Evolutionary conservation across 768 basidiomycete species (phyloP).

Genomic region (Boletellus emodensis): DNA sequence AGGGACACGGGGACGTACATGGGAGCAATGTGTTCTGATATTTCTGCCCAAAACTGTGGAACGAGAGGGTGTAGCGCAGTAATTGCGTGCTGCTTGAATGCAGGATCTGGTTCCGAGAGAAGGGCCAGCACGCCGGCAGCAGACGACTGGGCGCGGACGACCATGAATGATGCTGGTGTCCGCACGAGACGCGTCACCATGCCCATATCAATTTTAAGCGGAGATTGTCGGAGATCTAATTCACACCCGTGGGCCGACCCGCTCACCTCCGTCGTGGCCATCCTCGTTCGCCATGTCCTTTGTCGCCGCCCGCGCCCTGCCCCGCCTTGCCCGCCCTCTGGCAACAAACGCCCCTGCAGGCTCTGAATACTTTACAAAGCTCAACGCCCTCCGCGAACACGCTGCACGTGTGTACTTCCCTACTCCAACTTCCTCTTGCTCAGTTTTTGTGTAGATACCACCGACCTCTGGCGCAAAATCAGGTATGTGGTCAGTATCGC

Average conservation of each 20-base stretch:
- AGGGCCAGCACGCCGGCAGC: slow-evolving; percentile 90
- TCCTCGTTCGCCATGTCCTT: slow-evolving; percentile 40
- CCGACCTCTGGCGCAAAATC: slow-evolving; percentile 84
- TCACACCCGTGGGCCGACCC: slow-evolving; percentile 25
- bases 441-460: slow-evolving; percentile 48
- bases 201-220: slow-evolving; percentile 32
- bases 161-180: slow-evolving; percentile 36
- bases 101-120: slow-evolving; percentile 80
- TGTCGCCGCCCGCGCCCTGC: slow-evolving; percentile 46
- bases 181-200: slow-evolving; percentile 43
- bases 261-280: slow-evolving; percentile 6
- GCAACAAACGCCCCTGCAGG: slow-evolving; percentile 37
- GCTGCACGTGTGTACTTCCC: slow-evolving; percentile 49
- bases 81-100: slow-evolving; percentile 91
- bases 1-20: slow-evolving; percentile 56
- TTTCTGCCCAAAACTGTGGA: slow-evolving; percentile 97
- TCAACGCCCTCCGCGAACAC: slow-evolving; percentile 59
- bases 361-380: slow-evolving; percentile 46
- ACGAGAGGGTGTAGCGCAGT: slow-evolving; percentile 78
- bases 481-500: slow-evolving; percentile 45
- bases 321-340: slow-evolving; percentile 33
- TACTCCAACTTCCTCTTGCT: slow-evolving; percentile 5
- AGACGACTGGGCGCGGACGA: slow-evolving; percentile 70
- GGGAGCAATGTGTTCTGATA: slow-evolving; percentile 86
- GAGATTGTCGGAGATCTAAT: slow-evolving; percentile 27